Evolutionary conservation across 108 stramenopile genomes (phyloP).

Genomic region (Nannochloropsis gaditana): DNA sequence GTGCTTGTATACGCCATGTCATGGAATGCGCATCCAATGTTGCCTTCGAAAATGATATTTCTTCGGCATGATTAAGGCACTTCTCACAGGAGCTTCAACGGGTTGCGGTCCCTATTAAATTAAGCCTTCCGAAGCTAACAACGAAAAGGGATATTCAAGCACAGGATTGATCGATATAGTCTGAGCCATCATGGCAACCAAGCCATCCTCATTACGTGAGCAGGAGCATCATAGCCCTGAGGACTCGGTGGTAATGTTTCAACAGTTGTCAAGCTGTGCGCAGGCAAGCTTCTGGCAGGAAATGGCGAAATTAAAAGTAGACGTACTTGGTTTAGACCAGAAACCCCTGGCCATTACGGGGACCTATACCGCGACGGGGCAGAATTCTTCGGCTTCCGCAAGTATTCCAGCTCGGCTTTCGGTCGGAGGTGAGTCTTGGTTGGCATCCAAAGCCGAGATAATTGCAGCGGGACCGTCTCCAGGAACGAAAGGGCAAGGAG

Average conservation of each 20-base stretch:
- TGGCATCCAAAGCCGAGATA: constrained; percentile 23
- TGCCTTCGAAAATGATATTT: too few relatives aligned
- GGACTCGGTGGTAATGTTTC: background rate
- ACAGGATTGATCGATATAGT: too few relatives aligned
- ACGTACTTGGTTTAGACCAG: constrained; percentile 38
- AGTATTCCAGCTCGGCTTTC: background rate
- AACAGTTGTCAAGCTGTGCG: constrained; percentile 40
- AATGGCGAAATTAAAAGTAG: constrained; percentile 38
- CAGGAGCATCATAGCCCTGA: too few relatives aligned
- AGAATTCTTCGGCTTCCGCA: background rate
- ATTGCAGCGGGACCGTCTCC: background rate
- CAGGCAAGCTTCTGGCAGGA: constrained; percentile 45
- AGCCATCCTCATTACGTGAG: too few relatives aligned
- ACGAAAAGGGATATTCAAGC: too few relatives aligned
- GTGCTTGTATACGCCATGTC: too few relatives aligned
- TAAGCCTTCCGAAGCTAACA: too few relatives aligned
- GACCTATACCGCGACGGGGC: background rate
- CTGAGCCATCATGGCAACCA: too few relatives aligned
- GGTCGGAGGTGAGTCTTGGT: constrained; percentile 14
- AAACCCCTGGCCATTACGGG: constrained; percentile 28
- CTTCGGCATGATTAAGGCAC: too few relatives aligned
- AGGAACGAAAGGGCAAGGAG: constrained; percentile 23
- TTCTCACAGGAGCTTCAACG: too few relatives aligned
- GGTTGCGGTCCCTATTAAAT: too few relatives aligned
- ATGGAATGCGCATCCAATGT: too few relatives aligned